Evolutionary conservation across 306 rosid species (phyloP).

Genomic region (Herpetospermum pedunculosum): DNA sequence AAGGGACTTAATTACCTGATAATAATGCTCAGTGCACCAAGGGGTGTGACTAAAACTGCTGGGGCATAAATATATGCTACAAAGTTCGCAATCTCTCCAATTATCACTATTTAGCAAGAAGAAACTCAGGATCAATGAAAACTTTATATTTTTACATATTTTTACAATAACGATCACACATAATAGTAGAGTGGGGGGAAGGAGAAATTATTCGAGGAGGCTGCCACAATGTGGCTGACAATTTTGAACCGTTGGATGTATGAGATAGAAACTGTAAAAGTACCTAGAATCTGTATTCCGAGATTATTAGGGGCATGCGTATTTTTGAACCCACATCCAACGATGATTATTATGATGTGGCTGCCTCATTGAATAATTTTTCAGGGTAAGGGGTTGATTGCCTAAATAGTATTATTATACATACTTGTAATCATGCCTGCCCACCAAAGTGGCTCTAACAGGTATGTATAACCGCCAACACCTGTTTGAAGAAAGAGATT

Average conservation of each 20-base stretch:
- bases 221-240: too few species aligned
- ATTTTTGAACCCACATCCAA: too few species aligned
- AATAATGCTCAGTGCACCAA: conserved; percentile 88
- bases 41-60: conserved; percentile 91
- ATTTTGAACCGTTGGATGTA: too few species aligned
- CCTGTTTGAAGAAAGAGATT: conserved; percentile 34
- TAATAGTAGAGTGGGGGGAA: not conserved
- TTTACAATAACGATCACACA: not conserved
- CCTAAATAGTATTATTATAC: conserved; percentile 12
- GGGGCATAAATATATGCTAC: conserved; percentile 93
- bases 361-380: too few species aligned
- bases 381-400: not conserved
- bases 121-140: conserved; percentile 9
- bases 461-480: conserved; percentile 76
- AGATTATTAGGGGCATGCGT: too few species aligned
- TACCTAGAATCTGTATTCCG: too few species aligned
- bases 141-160: not conserved
- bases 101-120: conserved; percentile 47
- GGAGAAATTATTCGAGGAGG: too few species aligned
- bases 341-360: too few species aligned
- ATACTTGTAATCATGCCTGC: conserved; percentile 91
- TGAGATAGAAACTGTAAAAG: too few species aligned
- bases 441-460: conserved; percentile 97
- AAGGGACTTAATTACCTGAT: conserved; percentile 56
- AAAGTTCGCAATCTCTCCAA: conserved; percentile 86